These are phyloP conservation scores for Xerocomellus chrysenteron DNA, from an alignment of 768 basidiomycete genomes.

Conservation along the genomic window DNA sequence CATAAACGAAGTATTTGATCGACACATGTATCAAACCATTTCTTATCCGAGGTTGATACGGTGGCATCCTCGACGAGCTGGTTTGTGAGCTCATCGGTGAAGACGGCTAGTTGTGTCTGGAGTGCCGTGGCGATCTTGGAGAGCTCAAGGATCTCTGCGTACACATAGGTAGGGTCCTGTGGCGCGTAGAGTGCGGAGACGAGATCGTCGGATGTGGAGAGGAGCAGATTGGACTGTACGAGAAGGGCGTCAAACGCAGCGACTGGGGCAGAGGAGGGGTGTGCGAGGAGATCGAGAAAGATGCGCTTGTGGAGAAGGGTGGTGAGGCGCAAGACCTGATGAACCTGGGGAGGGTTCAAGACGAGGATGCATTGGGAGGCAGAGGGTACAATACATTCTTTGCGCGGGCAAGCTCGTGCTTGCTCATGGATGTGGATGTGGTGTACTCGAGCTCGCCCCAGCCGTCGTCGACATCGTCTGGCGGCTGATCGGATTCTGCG, in stretches of 20 bases:
- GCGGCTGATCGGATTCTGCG: conserved; percentile 29
- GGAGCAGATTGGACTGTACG: conserved; percentile 47
- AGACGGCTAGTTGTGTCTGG: conserved; percentile 25
- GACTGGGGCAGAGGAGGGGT: conserved; percentile 24
- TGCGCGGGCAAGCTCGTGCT: conserved; percentile 52
- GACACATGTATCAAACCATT: conserved; percentile 69
- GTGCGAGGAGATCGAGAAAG: conserved; percentile 47
- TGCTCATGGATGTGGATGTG: conserved; percentile 43
- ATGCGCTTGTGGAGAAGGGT: conserved; percentile 64
- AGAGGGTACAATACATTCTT: conserved; percentile 48
- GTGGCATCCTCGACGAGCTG: conserved; percentile 20
- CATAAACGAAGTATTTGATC: conserved; percentile 53
- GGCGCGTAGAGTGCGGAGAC: conserved; percentile 65
- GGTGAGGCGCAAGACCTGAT: conserved; percentile 56
- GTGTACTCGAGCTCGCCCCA: conserved; percentile 66
- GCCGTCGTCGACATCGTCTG: conserved; percentile 42
- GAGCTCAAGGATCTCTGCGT: conserved; percentile 39
- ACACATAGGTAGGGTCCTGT: conserved; percentile 48
- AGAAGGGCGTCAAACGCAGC: conserved; percentile 52
- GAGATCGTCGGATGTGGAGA: conserved; percentile 62
- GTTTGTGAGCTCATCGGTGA: conserved; percentile 26
- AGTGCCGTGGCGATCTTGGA: conserved; percentile 38
- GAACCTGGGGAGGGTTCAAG: conserved; percentile 43
- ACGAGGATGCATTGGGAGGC: not conserved
- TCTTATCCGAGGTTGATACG: conserved; percentile 28